Percentiles rank a stretch among this genome's conserved stretches.
Conservation (phyloP, 108 stramenopile species). For the Aurantiochytrium sp. region DNA sequence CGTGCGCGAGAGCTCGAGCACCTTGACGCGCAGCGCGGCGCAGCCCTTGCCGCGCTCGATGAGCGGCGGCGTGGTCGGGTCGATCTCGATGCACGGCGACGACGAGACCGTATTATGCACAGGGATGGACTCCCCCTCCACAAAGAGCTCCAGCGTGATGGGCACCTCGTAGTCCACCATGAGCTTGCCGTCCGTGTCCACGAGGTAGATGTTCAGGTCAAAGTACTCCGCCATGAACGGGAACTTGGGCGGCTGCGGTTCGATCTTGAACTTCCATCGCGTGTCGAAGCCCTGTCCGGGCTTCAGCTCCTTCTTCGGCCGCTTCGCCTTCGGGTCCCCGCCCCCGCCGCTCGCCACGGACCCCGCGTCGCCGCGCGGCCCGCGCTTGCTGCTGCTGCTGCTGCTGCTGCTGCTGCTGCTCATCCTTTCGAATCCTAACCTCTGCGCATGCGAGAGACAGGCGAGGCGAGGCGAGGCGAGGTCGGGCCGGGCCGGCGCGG, state of each 20-base stretch:
- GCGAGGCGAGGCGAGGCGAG: too few species aligned
- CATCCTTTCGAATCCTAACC: too few species aligned
- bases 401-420: too few species aligned
- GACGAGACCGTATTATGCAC: neutral
- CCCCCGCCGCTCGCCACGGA: neutral
- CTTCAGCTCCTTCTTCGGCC: conserved; percentile 28
- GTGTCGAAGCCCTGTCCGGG: conserved; percentile 19
- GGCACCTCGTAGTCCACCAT: conserved; percentile 21
- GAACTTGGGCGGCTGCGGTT: conserved; percentile 26
- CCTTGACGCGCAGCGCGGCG: conserved; percentile 6
- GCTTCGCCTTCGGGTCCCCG: neutral
- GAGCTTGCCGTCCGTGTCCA: neutral
- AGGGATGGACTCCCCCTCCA: neutral
- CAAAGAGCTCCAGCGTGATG: conserved; percentile 16
- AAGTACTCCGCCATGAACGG: conserved; percentile 28
- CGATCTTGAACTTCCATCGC: conserved; percentile 17
- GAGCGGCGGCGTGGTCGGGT: conserved; percentile 11
- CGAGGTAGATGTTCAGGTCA: conserved; percentile 26
- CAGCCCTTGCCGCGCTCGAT: conserved; percentile 17
- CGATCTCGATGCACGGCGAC: neutral
- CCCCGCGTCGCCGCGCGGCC: too few species aligned
- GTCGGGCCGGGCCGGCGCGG: too few species aligned
- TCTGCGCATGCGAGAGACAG: too few species aligned
- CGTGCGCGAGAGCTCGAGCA: neutral
- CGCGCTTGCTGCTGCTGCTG: too few species aligned